Percentiles rank a stretch among this genome's conserved stretches.
Evolutionary conservation across 1,284 basidiomycete genomes (phyloP).

Genomic region (Pseudozyma hubeiensis): DNA sequence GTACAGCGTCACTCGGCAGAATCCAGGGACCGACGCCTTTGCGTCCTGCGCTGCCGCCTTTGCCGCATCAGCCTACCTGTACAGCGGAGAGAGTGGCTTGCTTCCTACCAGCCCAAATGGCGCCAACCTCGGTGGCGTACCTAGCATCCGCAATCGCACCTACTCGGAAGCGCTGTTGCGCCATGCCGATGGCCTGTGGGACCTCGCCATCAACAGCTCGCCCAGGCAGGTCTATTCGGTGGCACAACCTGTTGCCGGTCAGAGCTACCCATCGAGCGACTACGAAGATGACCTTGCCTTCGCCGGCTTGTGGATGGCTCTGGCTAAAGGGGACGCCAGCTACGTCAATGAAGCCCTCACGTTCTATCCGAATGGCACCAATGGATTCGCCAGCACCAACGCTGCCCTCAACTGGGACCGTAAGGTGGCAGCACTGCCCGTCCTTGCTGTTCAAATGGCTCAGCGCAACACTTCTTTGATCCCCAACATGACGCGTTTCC

Average conservation of each 20-base stretch:
- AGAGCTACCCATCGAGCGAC: conserved; percentile 80
- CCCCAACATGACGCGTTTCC: conserved; percentile 77
- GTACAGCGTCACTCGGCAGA: conserved; percentile 80
- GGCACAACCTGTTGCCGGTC: conserved; percentile 76
- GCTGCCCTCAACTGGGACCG: conserved; percentile 89
- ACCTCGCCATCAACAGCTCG: conserved; percentile 75
- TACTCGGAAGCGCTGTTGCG: conserved; percentile 78
- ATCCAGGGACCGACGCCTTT: conserved; percentile 88
- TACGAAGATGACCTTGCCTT: conserved; percentile 72
- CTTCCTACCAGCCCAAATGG: conserved; percentile 35
- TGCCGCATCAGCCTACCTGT: conserved; percentile 83
- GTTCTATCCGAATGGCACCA: conserved; percentile 74
- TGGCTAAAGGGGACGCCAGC: conserved; percentile 76
- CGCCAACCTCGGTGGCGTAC: conserved; percentile 31
- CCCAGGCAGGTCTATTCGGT: conserved; percentile 72
- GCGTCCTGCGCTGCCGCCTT: conserved; percentile 86
- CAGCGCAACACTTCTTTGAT: conserved; percentile 73
- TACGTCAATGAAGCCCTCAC: conserved; percentile 77
- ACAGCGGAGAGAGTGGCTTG: conserved; percentile 68
- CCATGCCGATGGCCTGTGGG: conserved; percentile 81
- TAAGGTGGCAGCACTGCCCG: conserved; percentile 79
- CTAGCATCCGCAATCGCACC: conserved; percentile 73
- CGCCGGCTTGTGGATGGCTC: conserved; percentile 80
- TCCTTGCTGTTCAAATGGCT: conserved; percentile 75
- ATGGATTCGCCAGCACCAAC: conserved; percentile 73